A percentile compares a stretch with the other conserved stretches of the same genome.
Conservation (phyloP, 164 flowering plant genomes). For the Kingdonia uniflora region DNA sequence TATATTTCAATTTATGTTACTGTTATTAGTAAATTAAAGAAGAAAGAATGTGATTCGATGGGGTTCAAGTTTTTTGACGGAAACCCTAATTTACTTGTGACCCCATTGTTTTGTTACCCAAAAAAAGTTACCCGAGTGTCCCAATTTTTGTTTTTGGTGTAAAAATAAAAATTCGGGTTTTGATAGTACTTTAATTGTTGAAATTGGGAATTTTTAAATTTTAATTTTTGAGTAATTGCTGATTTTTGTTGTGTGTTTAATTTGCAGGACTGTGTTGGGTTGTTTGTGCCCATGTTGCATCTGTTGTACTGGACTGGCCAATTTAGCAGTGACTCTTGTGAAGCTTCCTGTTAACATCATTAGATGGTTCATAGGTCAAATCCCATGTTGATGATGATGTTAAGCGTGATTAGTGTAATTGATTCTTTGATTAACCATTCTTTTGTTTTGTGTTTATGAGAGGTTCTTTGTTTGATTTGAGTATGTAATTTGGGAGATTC, state of each 20-base stretch:
- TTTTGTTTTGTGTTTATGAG: background rate
- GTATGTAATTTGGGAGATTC: background rate
- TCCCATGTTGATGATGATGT: slow-evolving; percentile 39
- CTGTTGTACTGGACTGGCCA: slow-evolving; percentile 45
- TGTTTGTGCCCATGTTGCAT: slow-evolving; percentile 69
- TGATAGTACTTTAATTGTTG: too few species aligned
- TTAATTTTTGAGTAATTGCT: too few species aligned
- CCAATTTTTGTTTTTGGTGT: too few species aligned
- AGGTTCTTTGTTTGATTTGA: background rate
- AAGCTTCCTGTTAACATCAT: slow-evolving; percentile 48
- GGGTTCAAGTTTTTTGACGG: too few species aligned
- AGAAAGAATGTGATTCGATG: too few species aligned
- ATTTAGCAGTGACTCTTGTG: slow-evolving; percentile 37
- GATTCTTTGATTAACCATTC: background rate
- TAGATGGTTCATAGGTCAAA: slow-evolving; percentile 38
- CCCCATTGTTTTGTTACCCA: too few species aligned
- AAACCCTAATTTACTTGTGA: too few species aligned
- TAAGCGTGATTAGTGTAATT: background rate
- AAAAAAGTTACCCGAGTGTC: too few species aligned
- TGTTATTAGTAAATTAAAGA: too few species aligned
- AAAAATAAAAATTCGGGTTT: too few species aligned
- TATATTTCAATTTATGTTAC: too few species aligned
- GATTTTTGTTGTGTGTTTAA: background rate
- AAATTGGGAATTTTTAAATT: too few species aligned
- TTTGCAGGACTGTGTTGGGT: slow-evolving; percentile 47